Evolutionary conservation across 1,139 yeast species (phyloP).

Genomic region (Candida tetrigidarum): DNA sequence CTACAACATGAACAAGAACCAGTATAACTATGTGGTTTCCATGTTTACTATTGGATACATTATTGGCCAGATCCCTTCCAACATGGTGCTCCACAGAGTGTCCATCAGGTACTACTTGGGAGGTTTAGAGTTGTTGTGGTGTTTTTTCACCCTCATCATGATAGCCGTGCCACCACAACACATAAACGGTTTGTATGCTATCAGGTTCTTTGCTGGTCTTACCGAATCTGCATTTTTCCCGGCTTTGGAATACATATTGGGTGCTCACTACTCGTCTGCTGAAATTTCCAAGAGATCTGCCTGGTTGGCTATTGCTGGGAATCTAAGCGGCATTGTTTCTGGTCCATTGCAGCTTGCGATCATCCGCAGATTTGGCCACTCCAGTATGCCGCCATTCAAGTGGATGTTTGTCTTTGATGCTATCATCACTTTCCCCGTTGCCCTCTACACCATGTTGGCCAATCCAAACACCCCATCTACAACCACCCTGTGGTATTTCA

Average conservation of each 20-base stretch:
- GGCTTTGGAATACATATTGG: conserved; percentile 55
- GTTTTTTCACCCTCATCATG: conserved; percentile 54
- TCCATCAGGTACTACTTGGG: conserved; percentile 60
- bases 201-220: conserved; percentile 61
- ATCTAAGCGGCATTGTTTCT: conserved; percentile 33
- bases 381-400: conserved; percentile 34
- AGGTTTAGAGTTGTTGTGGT: conserved; percentile 60
- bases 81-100: conserved; percentile 54
- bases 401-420: conserved; percentile 47
- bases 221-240: conserved; percentile 66
- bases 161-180: conserved; percentile 44
- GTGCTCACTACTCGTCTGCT: conserved; percentile 33
- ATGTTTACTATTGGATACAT: conserved; percentile 64
- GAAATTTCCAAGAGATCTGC: conserved; percentile 48
- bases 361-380: conserved; percentile 32
- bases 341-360: conserved; percentile 44
- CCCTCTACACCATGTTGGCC: conserved; percentile 37
- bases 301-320: conserved; percentile 42
- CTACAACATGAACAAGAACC: conserved; percentile 53
- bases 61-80: conserved; percentile 62
- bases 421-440: conserved; percentile 40
- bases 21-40: conserved; percentile 54
- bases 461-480: conserved; percentile 46
- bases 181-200: conserved; percentile 53
- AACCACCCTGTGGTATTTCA: conserved; percentile 42